Evolutionary conservation across 2,329 filamentous ascomycete species (phyloP), one percentile per base, ranked within the genome.

Genomic region (Pezicula rhizophila): DNA sequence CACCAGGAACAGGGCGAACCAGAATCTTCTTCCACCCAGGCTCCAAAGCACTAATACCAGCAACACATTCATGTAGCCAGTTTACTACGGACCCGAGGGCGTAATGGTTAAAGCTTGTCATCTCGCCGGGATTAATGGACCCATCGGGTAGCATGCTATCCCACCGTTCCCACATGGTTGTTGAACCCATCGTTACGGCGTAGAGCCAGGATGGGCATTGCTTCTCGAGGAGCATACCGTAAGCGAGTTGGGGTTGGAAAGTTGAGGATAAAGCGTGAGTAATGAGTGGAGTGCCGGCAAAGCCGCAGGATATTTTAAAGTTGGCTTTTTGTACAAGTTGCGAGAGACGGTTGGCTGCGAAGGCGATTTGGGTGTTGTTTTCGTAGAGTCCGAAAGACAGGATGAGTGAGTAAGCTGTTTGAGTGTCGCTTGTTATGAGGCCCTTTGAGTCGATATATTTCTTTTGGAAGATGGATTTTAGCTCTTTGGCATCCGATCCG

Each of bases 91-190:
- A 42, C 1, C 66, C 66, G 3, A 67, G 61, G 0, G 66, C 64
- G 39, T 68, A 68, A 45, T 69, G 66, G 42, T 69, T 65, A 46
- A 65, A 62, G 26, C 61, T 66, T 0, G 65, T 69, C 66, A 68
- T 67, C 18, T 56, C 49, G 1, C 65, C 60, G 0, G 63, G 57
- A 38, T 68, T 68, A n/a, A 67, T 57, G 1, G 44, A 56, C 1
- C 63, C 65, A 35, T 67, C 57, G 0, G 62, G 60, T 14, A 66
- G 46, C 49, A 68, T 57, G 12, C 57, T 60, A 34, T 69, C 64
- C 66, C 66, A 68, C 12, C 67, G 61, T 51, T 69, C 67, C 66
- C 66, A 69, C 2, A 64, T 61, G 0, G 64, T 68, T 1, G 67
- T 68, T 1, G 61, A 64, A 10, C 60, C 62, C 64, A 67, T 67